phyloP scores from a whole-genome alignment of 2,329 filamentous ascomycete genomes.

The Fusarium sp. region DNA sequence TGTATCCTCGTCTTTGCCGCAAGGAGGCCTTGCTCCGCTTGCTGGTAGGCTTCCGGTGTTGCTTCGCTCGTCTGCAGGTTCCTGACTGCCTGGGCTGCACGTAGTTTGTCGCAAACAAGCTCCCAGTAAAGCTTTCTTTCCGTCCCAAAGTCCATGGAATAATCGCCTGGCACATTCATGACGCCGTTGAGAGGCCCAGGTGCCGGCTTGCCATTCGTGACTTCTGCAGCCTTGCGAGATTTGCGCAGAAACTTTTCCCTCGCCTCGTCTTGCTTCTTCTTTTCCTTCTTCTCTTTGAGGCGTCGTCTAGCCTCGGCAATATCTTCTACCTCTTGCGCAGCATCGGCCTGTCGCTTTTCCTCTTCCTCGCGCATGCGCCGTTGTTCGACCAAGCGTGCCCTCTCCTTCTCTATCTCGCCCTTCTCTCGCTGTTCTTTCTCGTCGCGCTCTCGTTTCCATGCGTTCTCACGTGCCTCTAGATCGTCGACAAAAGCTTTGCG shows the following conservation, averaged over 20 bases:
- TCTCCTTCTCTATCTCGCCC: slow-evolving; percentile 51
- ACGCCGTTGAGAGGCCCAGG: slow-evolving; percentile 48
- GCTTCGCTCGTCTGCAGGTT: slow-evolving; percentile 44
- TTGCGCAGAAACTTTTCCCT: slow-evolving; percentile 46
- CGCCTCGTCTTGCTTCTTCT: slow-evolving; percentile 48
- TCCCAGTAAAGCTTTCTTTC: slow-evolving; percentile 52
- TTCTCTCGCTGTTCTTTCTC: slow-evolving; percentile 52
- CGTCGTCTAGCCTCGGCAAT: slow-evolving; percentile 50
- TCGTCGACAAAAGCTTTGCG: slow-evolving; percentile 84
- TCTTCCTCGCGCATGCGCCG: slow-evolving; percentile 53
- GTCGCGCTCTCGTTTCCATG: slow-evolving; percentile 67
- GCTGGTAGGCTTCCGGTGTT: slow-evolving; percentile 40
- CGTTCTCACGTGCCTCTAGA: slow-evolving; percentile 79
- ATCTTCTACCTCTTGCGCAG: slow-evolving; percentile 52
- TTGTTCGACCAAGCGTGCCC: slow-evolving; percentile 50
- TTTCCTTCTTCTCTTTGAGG: slow-evolving; percentile 53
- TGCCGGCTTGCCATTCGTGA: slow-evolving; percentile 29
- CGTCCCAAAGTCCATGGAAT: slow-evolving; percentile 43
- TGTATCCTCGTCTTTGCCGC: slow-evolving; percentile 49
- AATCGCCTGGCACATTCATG: slow-evolving; percentile 51
- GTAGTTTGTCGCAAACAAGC: slow-evolving; percentile 53
- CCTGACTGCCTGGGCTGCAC: slow-evolving; percentile 51
- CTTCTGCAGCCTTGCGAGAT: slow-evolving; percentile 49
- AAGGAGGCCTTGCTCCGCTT: slow-evolving; percentile 45
- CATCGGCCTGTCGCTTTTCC: slow-evolving; percentile 47